Evolutionary conservation across 257 asterid genomes (phyloP).

Genomic region (Solanum chilense): DNA sequence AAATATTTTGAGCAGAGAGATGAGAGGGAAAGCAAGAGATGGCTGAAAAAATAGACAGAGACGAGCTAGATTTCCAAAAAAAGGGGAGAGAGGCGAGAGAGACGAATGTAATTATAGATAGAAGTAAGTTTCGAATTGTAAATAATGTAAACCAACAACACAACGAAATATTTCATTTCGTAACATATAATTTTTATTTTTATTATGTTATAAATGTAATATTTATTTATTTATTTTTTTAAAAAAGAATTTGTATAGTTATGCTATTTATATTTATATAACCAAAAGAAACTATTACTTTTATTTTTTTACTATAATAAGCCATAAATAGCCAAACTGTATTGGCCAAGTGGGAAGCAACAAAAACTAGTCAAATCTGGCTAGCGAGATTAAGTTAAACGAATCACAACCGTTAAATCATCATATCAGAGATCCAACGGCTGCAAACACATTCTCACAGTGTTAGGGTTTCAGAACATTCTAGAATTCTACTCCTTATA

Average conservation of each 20-base stretch:
- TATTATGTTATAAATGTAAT: not conserved
- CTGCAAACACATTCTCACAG: not conserved
- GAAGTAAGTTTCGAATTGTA: fast-evolving
- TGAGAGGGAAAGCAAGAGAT: too few species aligned
- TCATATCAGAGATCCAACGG: not conserved
- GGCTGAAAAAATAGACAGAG: too few species aligned
- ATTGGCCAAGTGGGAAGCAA: not conserved
- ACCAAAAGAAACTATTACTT: too few species aligned
- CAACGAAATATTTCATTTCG: too few species aligned
- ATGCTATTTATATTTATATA: too few species aligned
- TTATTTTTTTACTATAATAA: too few species aligned
- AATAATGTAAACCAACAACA: too few species aligned
- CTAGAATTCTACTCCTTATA: not conserved
- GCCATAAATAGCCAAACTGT: not conserved
- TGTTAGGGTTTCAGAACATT: not conserved
- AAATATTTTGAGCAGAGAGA: too few species aligned
- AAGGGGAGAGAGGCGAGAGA: too few species aligned
- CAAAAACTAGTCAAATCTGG: not conserved
- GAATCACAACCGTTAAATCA: not conserved
- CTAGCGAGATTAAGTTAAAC: not conserved
- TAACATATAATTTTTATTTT: not conserved
- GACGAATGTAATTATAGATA: too few species aligned
- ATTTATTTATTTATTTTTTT: too few species aligned
- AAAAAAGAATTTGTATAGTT: not conserved
- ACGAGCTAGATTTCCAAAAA: too few species aligned